A percentile compares a stretch with the other conserved stretches of the same genome.
Conservation (phyloP, 1,284 basidiomycete genomes). For the Puccinia novopanici region DNA sequence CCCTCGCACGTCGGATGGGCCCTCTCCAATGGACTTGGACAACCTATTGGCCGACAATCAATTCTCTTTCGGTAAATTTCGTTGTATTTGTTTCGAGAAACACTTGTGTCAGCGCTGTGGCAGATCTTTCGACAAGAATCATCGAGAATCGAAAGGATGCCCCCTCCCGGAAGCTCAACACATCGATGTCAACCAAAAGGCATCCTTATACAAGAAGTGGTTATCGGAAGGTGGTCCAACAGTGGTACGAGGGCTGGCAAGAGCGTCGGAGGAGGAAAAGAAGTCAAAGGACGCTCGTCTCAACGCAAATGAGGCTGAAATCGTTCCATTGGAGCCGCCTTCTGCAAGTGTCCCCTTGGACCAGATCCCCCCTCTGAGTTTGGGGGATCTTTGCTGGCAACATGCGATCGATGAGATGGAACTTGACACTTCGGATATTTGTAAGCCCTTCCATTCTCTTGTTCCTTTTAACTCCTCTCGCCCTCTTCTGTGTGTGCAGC, state of each 20-base stretch:
- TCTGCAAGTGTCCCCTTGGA: not conserved
- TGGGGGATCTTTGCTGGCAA: not conserved
- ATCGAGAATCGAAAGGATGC: no score
- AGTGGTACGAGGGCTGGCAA: not conserved
- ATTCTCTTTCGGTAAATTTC: no score
- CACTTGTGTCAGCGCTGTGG: not conserved
- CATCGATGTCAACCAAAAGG: not conserved
- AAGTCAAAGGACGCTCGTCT: no score
- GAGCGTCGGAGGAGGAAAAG: not conserved
- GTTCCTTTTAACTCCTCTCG: no score
- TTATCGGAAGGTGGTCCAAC: not conserved
- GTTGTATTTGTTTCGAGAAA: not conserved
- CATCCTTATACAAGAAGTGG: not conserved
- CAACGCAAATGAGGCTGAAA: no score
- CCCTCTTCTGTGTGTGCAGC: no score
- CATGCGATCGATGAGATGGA: not conserved
- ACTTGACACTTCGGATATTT: not conserved
- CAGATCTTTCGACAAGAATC: not conserved
- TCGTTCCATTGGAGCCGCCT: not conserved
- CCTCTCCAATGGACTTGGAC: no score
- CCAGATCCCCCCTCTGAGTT: not conserved
- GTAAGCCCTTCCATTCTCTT: no score
- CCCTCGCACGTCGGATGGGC: no score
- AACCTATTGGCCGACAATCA: no score
- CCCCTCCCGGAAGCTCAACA: no score